Conservation (phyloP, 139 green algal species). For the Deuterostichococcus epilithicus region DNA sequence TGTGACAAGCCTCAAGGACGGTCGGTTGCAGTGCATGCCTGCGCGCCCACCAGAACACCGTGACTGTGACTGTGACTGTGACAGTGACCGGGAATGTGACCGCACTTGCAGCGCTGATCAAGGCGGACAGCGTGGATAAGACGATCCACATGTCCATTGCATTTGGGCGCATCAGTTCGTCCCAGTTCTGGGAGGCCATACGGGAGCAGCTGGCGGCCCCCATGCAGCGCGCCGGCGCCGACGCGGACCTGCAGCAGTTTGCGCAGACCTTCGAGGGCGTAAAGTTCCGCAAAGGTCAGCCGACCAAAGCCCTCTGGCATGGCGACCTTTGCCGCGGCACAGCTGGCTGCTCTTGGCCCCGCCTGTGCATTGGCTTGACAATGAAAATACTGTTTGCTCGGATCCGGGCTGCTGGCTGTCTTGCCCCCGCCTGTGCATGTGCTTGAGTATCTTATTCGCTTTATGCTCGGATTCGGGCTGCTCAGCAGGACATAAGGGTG, state of each 20-base stretch:
- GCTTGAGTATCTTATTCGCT: too few species aligned
- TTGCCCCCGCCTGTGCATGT: too few species aligned
- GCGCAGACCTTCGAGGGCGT: conserved; percentile 48
- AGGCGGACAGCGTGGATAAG: conserved; percentile 43
- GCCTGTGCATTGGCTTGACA: too few species aligned
- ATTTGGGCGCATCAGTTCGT: conserved; percentile 41
- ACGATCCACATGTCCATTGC: conserved; percentile 64
- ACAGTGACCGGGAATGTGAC: background rate
- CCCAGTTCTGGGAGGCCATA: conserved; percentile 54
- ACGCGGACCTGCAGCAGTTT: conserved; percentile 41
- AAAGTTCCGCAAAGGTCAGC: conserved; percentile 48
- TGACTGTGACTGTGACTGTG: background rate
- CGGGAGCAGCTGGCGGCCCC: conserved; percentile 20
- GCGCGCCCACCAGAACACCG: too few species aligned
- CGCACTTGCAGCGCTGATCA: conserved; percentile 46
- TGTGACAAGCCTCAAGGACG: background rate
- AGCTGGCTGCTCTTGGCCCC: too few species aligned
- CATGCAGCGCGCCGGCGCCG: conserved; percentile 25
- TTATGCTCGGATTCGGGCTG: too few species aligned
- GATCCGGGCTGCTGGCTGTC: too few species aligned
- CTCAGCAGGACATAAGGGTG: too few species aligned
- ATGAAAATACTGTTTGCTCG: too few species aligned
- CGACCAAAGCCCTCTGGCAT: too few species aligned
- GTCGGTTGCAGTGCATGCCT: too few species aligned
- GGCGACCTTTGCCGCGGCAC: background rate